Evolutionary conservation across 1,284 basidiomycete genomes (phyloP).

Genomic region (Flammula alnicola): DNA sequence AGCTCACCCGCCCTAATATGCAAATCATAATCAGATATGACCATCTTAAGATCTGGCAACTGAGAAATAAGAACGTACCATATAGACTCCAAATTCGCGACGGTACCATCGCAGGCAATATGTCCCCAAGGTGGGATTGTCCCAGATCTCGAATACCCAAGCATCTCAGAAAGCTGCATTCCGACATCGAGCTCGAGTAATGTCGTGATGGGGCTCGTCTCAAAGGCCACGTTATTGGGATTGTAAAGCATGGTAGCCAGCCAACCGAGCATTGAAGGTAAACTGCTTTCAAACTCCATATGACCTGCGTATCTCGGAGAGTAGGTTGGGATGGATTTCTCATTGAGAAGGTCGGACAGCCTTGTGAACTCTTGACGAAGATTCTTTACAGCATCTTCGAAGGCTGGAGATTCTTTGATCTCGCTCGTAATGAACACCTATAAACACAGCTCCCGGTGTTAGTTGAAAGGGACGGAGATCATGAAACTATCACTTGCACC

Average conservation of each 20-base stretch:
- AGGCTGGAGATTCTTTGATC: constrained; percentile 7
- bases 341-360: constrained; percentile 4
- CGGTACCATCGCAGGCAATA: constrained; percentile 47
- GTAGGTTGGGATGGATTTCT: constrained; percentile 39
- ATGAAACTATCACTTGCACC: no score
- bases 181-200: constrained; percentile 46
- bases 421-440: not conserved
- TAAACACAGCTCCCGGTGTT: not conserved
- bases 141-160: constrained; percentile 36
- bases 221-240: constrained; percentile 50
- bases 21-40: not conserved
- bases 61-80: constrained; percentile 37
- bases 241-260: constrained; percentile 44
- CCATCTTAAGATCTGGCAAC: constrained; percentile 10
- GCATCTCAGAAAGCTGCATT: constrained; percentile 44
- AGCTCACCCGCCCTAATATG: constrained; percentile 18
- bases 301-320: constrained; percentile 49
- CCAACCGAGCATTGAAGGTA: constrained; percentile 46
- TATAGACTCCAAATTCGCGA: constrained; percentile 53
- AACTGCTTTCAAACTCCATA: constrained; percentile 42
- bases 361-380: constrained; percentile 9
- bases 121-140: constrained; percentile 44
- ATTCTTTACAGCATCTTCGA: not conserved
- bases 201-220: constrained; percentile 46
- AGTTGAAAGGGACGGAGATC: no score